Conservation (phyloP, 768 basidiomycete species). For the Atractiella rhizophila region DNA sequence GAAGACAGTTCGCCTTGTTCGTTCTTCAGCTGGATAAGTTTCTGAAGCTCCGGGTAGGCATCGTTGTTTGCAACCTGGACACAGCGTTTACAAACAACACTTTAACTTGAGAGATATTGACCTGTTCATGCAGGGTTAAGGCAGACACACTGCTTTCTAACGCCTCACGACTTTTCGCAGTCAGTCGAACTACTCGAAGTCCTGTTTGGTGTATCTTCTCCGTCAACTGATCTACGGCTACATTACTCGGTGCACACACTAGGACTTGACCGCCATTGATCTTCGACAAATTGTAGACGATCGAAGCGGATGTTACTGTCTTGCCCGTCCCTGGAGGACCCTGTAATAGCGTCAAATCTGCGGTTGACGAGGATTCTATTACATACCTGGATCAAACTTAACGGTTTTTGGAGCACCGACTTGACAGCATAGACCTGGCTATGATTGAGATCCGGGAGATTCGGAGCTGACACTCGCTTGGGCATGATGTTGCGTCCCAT, state of each 20-base stretch:
- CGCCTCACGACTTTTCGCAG: conserved; percentile 93
- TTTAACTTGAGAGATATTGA: conserved; percentile 45
- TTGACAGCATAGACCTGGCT: conserved; percentile 99
- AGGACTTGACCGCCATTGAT: conserved; percentile 99
- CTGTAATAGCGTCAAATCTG: conserved; percentile 9
- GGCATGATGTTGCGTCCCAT: not conserved
- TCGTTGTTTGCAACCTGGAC: no score
- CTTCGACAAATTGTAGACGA: conserved; percentile 93
- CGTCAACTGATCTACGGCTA: conserved; percentile 94
- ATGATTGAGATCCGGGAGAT: conserved; percentile 91
- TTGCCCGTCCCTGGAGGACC: conserved; percentile 94
- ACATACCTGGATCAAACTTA: conserved; percentile 68
- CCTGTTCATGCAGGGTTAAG: conserved; percentile 87
- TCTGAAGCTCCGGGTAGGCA: conserved; percentile 86
- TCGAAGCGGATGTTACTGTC: conserved; percentile 95
- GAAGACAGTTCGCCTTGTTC: conserved; percentile 93
- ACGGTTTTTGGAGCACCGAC: conserved; percentile 89
- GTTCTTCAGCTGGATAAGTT: conserved; percentile 88
- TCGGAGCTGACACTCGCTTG: conserved; percentile 61
- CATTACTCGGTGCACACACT: conserved; percentile 95
- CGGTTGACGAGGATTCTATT: not conserved
- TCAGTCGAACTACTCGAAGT: conserved; percentile 85
- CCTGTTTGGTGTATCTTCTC: conserved; percentile 99
- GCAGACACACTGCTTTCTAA: conserved; percentile 85
- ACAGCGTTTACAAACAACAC: no score